Evolutionary conservation across 768 basidiomycete species (phyloP).

Genomic region (Lactarius sanguifluus): DNA sequence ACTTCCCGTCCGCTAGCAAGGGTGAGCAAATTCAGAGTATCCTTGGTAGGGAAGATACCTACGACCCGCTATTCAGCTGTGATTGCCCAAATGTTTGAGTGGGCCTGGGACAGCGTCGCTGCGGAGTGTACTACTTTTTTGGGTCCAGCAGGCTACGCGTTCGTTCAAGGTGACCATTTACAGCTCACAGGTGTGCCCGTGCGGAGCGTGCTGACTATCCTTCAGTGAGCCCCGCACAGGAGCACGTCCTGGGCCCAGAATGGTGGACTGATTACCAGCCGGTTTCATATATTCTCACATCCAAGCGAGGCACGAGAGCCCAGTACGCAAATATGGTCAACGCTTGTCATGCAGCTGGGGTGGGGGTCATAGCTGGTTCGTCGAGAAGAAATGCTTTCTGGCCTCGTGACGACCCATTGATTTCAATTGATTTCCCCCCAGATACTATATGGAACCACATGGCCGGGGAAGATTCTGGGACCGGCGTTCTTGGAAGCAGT

Average conservation of each 20-base stretch:
- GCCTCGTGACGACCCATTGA: constrained; percentile 34
- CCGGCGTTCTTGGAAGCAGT: constrained; percentile 23
- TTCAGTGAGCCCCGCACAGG: constrained; percentile 50
- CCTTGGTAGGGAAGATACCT: not conserved
- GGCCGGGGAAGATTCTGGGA: constrained; percentile 51
- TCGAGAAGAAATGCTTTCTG: not conserved
- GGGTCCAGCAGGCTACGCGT: constrained; percentile 62
- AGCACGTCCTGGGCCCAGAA: constrained; percentile 56
- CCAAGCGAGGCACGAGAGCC: constrained; percentile 59
- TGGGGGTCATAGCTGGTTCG: constrained; percentile 42
- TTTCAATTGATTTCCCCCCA: constrained; percentile 21
- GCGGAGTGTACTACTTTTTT: constrained; percentile 64
- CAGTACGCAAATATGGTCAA: constrained; percentile 49
- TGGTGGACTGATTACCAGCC: constrained; percentile 80
- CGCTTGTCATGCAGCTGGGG: constrained; percentile 42
- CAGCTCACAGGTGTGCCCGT: not conserved
- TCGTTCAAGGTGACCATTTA: constrained; percentile 53
- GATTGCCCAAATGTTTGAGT: constrained; percentile 72
- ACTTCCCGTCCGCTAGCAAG: not conserved
- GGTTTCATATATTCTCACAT: constrained; percentile 62
- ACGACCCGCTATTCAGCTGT: constrained; percentile 36
- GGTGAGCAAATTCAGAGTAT: not conserved
- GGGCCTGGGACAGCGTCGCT: constrained; percentile 56
- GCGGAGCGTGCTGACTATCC: not conserved
- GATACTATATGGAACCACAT: constrained; percentile 68